Conservation (phyloP, 1,139 yeast species). For the Debaryomyces robertsiae region DNA sequence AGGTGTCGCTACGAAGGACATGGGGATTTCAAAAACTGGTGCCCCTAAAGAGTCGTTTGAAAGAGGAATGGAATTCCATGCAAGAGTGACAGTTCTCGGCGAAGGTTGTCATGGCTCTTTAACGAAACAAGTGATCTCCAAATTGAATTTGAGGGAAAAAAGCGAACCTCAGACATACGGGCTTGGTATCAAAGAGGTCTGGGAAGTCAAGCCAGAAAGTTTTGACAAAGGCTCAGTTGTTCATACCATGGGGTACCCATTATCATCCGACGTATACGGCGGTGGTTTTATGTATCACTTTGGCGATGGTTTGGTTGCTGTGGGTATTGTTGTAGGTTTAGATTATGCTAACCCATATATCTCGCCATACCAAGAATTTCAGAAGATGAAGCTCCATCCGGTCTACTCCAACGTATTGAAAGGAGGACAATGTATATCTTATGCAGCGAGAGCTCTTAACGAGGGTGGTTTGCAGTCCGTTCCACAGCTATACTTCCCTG, state of each 20-base stretch:
- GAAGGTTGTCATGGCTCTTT: conserved; percentile 98
- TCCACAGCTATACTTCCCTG: conserved; percentile 89
- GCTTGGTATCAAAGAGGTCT: conserved; percentile 90
- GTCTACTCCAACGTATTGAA: conserved; percentile 71
- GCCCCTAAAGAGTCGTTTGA: conserved; percentile 79
- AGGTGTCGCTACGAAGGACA: conserved; percentile 93
- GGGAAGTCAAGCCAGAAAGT: conserved; percentile 91
- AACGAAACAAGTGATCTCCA: conserved; percentile 70
- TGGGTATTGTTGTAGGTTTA: conserved; percentile 88
- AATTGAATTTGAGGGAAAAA: conserved; percentile 66
- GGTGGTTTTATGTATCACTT: conserved; percentile 98
- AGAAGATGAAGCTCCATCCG: conserved; percentile 90
- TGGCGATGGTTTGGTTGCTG: conserved; percentile 87
- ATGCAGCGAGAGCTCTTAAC: conserved; percentile 93
- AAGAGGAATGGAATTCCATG: conserved; percentile 95
- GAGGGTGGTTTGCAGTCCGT: conserved; percentile 96
- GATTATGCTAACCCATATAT: conserved; percentile 93
- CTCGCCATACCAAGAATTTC: conserved; percentile 95
- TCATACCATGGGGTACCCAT: conserved; percentile 90
- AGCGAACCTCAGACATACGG: conserved; percentile 89
- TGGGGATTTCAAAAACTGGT: conserved; percentile 79
- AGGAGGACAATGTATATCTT: conserved; percentile 91
- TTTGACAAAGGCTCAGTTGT: conserved; percentile 81
- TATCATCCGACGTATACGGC: conserved; percentile 74
- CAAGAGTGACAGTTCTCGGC: conserved; percentile 83